Evolutionary conservation across 2,329 filamentous ascomycete species (phyloP).

Genomic region (Fusarium abutilonis): DNA sequence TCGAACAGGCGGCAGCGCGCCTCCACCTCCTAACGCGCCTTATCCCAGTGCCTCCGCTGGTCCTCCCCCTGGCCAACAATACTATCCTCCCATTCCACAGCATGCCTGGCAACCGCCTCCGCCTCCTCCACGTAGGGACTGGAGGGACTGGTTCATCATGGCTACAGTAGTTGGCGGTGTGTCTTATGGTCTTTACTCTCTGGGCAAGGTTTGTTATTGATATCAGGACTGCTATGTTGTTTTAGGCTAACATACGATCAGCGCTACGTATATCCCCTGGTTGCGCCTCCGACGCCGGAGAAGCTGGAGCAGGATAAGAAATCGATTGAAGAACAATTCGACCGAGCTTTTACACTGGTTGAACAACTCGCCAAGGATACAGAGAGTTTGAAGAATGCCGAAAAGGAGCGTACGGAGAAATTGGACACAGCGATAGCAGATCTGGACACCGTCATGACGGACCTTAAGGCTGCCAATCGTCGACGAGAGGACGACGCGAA

Average conservation of each 20-base stretch:
- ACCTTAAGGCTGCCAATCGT: slow-evolving; percentile 82
- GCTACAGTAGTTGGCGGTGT: slow-evolving; percentile 92
- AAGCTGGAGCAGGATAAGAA: slow-evolving; percentile 95
- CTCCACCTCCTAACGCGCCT: slow-evolving; percentile 53
- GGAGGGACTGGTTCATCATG: slow-evolving; percentile 99
- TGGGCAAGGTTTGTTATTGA: slow-evolving; percentile 76
- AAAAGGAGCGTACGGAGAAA: slow-evolving; percentile 83
- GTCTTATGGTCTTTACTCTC: slow-evolving; percentile 85
- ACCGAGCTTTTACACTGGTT: slow-evolving; percentile 87
- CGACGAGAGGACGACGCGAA: slow-evolving; percentile 88
- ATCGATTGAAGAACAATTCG: slow-evolving; percentile 90
- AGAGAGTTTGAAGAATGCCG: slow-evolving; percentile 83
- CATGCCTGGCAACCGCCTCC: slow-evolving; percentile 68
- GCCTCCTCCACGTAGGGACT: slow-evolving; percentile 81
- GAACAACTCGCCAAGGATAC: slow-evolving; percentile 95
- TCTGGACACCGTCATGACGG: slow-evolving; percentile 82
- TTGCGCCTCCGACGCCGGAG: slow-evolving; percentile 91
- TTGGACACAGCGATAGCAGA: slow-evolving; percentile 84
- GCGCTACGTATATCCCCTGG: slow-evolving; percentile 90
- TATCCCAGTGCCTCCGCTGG: slow-evolving; percentile 56
- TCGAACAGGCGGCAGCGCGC: slow-evolving; percentile 71
- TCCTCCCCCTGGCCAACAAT: slow-evolving; percentile 57
- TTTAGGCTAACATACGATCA: slow-evolving; percentile 50
- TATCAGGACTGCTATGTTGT: background rate
- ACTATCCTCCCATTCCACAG: slow-evolving; percentile 61